Evolutionary conservation across 768 basidiomycete genomes (phyloP).

Genomic region (Boletus sensibilis): DNA sequence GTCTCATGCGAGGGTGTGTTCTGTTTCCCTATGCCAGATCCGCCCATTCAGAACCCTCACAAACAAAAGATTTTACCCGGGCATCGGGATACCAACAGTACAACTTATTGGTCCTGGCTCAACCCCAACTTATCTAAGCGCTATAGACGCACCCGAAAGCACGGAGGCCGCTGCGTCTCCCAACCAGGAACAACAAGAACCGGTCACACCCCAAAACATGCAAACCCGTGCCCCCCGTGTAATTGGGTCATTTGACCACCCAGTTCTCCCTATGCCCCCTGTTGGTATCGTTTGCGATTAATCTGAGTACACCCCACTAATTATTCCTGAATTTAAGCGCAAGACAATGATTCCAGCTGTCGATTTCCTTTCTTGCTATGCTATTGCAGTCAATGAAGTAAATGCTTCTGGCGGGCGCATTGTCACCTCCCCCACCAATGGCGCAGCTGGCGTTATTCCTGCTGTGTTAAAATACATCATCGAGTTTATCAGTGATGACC

Average conservation of each 20-base stretch:
- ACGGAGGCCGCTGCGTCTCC: not conserved
- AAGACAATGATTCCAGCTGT: slow-evolving; percentile 89
- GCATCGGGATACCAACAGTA: slow-evolving; percentile 38
- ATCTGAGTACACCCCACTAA: slow-evolving; percentile 1
- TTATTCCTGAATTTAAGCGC: slow-evolving; percentile 43
- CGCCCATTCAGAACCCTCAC: slow-evolving; percentile 22
- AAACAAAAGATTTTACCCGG: slow-evolving; percentile 49
- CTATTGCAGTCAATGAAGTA: slow-evolving; percentile 93
- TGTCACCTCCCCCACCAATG: slow-evolving; percentile 93
- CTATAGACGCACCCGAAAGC: slow-evolving; percentile 26
- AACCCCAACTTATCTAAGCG: slow-evolving; percentile 13
- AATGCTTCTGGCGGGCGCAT: slow-evolving; percentile 92
- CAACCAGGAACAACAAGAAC: slow-evolving; percentile 4
- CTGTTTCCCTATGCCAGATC: not conserved
- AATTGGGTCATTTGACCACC: slow-evolving; percentile 76
- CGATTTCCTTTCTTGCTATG: slow-evolving; percentile 92
- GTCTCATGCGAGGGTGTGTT: slow-evolving; percentile 83
- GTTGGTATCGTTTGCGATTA: slow-evolving; percentile 42
- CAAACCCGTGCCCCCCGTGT: slow-evolving; percentile 43
- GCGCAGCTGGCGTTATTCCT: slow-evolving; percentile 92
- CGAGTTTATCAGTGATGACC: slow-evolving; percentile 91
- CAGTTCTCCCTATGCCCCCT: slow-evolving; percentile 77
- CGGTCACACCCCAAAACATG: not conserved
- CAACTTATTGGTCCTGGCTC: slow-evolving; percentile 36
- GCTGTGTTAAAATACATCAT: slow-evolving; percentile 87